These are phyloP conservation scores for Cytospora chrysosperma DNA, from an alignment of 2,329 filamentous ascomycete species.

Conservation along the genomic window DNA sequence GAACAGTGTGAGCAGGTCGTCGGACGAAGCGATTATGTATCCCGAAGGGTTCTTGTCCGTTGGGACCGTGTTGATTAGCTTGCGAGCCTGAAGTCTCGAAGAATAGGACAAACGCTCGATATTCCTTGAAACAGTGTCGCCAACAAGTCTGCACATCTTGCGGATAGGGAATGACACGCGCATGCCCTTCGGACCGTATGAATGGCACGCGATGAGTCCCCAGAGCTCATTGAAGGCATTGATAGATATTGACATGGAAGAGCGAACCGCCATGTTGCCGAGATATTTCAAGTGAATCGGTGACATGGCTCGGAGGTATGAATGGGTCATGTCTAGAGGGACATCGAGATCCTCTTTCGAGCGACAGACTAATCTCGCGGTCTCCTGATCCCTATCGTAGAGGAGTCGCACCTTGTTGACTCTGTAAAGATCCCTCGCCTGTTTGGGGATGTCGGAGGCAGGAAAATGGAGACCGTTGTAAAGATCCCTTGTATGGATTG, in stretches of 20 bases:
- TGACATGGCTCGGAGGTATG: slow-evolving; percentile 85
- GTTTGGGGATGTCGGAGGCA: slow-evolving; percentile 80
- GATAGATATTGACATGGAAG: slow-evolving; percentile 92
- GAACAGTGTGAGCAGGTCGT: slow-evolving; percentile 80
- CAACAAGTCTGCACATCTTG: slow-evolving; percentile 87
- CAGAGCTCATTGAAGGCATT: slow-evolving; percentile 83
- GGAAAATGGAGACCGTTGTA: slow-evolving; percentile 89
- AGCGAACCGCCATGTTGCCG: slow-evolving; percentile 84
- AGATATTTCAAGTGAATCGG: slow-evolving; percentile 88
- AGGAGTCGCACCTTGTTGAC: slow-evolving; percentile 85
- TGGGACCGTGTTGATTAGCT: slow-evolving; percentile 82
- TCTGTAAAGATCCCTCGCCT: slow-evolving; percentile 85
- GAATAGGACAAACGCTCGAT: slow-evolving; percentile 87
- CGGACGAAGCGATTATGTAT: slow-evolving; percentile 86
- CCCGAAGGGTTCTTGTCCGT: slow-evolving; percentile 80
- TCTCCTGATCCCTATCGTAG: slow-evolving; percentile 80
- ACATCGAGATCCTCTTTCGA: slow-evolving; percentile 68
- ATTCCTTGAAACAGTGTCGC: slow-evolving; percentile 81
- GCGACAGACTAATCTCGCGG: slow-evolving; percentile 78
- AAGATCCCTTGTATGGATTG: slow-evolving; percentile 73
- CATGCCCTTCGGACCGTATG: slow-evolving; percentile 76
- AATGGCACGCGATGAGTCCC: slow-evolving; percentile 85
- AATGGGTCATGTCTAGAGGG: slow-evolving; percentile 80
- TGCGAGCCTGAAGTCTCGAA: slow-evolving; percentile 78
- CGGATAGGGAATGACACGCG: slow-evolving; percentile 88